phyloP scores from a whole-genome alignment of 208 protist species.

The Trichomonas gallinae region DNA sequence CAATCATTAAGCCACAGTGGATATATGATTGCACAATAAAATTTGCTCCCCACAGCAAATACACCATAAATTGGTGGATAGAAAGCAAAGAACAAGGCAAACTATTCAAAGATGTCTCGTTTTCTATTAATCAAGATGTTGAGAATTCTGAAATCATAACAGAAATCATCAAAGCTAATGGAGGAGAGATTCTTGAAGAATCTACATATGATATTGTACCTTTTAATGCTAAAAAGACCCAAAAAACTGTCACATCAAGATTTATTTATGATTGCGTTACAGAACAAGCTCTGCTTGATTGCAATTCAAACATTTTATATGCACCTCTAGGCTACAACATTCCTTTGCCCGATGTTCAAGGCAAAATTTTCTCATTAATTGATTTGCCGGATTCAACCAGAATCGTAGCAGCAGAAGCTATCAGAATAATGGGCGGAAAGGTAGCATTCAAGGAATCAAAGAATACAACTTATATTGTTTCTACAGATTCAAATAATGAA shows the following conservation, averaged over 20 bases:
- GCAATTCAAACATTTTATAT: background rate
- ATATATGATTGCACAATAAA: background rate
- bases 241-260: background rate
- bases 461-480: background rate
- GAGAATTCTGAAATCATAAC: background rate
- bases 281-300: background rate
- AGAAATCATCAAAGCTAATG: background rate
- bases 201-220: background rate
- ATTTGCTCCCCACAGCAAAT: background rate
- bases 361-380: background rate
- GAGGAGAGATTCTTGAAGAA: background rate
- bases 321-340: background rate
- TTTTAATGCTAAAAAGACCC: background rate
- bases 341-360: background rate
- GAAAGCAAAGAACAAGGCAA: background rate
- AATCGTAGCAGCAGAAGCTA: background rate
- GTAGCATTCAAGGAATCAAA: background rate
- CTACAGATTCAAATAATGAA: background rate
- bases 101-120: background rate
- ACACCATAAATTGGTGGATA: background rate
- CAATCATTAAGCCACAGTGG: background rate
- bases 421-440: background rate
- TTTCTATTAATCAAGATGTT: background rate
- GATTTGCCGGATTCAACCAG: background rate
- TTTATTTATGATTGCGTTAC: background rate